Evolutionary conservation across 2,329 filamentous ascomycete species (phyloP).

Genomic region (Cladophialophora chaetospira): DNA sequence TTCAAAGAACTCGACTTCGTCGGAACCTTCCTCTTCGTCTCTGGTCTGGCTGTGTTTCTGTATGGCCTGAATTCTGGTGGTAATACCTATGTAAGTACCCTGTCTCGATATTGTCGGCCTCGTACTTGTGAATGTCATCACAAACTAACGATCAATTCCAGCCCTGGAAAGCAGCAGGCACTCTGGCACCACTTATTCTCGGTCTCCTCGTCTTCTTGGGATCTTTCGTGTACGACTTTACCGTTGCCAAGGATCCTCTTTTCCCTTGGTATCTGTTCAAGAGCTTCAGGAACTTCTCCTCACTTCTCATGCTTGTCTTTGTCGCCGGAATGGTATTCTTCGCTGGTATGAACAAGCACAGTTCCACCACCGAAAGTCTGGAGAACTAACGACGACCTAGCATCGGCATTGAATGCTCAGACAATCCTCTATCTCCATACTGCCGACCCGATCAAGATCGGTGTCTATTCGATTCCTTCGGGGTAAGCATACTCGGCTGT

Average conservation of each 20-base stretch:
- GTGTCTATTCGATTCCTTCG: slow-evolving; percentile 27
- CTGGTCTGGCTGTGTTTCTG: slow-evolving; percentile 55
- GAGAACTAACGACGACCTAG: too few relatives aligned
- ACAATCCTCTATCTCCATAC: slow-evolving; percentile 26
- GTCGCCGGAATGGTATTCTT: slow-evolving; percentile 28
- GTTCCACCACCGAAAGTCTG: too few relatives aligned
- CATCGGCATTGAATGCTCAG: slow-evolving; percentile 23
- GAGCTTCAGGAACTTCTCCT: slow-evolving; percentile 24
- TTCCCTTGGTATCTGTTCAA: slow-evolving; percentile 42
- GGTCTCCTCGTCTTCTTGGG: slow-evolving; percentile 43
- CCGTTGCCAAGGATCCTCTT: slow-evolving; percentile 48
- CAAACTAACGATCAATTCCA: not conserved
- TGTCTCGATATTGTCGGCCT: not conserved
- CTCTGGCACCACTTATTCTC: slow-evolving; percentile 46
- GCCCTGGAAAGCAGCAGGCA: slow-evolving; percentile 42
- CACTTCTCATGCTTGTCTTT: slow-evolving; percentile 26
- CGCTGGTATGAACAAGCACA: too few relatives aligned
- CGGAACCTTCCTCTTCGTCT: slow-evolving; percentile 54
- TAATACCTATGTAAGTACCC: slow-evolving; percentile 31
- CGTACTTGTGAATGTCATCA: not conserved
- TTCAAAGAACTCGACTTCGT: slow-evolving; percentile 53
- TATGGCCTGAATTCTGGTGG: slow-evolving; percentile 41
- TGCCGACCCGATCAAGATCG: slow-evolving; percentile 24
- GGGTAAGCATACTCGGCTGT: slow-evolving; percentile 14
- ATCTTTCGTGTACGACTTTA: slow-evolving; percentile 43